Conservation (phyloP, 2,329 filamentous ascomycete species). For the Sporothrix brunneoviolacea region DNA sequence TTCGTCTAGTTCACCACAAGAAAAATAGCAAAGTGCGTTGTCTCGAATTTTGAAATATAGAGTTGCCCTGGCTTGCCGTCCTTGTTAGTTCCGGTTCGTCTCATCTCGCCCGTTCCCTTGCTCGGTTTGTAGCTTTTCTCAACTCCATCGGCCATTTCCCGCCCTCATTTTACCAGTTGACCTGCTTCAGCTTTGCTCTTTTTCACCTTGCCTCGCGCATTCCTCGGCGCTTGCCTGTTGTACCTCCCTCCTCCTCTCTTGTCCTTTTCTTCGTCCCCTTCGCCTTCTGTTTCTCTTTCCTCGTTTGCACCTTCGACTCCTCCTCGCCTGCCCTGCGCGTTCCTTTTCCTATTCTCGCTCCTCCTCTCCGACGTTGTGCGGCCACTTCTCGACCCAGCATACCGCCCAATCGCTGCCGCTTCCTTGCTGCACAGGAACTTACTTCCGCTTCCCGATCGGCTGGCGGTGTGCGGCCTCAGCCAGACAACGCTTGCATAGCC, state of each 20-base stretch:
- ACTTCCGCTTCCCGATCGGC: neutral
- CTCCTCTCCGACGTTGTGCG: too few species aligned
- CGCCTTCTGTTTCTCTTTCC: neutral
- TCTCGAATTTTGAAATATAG: too few species aligned
- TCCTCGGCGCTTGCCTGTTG: neutral
- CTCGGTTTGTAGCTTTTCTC: neutral
- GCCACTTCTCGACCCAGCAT: neutral
- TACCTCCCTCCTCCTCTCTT: too few species aligned
- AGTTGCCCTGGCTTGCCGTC: neutral
- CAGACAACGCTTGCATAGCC: neutral
- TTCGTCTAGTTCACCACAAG: constrained; percentile 16
- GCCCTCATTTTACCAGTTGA: neutral
- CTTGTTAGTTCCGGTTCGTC: constrained; percentile 7
- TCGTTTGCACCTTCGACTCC: constrained; percentile 2
- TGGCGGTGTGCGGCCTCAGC: constrained; percentile 2
- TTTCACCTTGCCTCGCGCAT: constrained; percentile 4
- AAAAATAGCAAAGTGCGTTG: neutral
- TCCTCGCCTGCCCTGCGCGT: too few species aligned
- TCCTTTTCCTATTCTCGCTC: too few species aligned
- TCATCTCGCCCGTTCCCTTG: constrained; percentile 7
- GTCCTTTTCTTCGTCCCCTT: too few species aligned
- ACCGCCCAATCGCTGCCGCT: too few species aligned
- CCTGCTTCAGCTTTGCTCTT: neutral
- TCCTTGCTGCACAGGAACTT: neutral
- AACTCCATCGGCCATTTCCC: neutral